phyloP scores from a whole-genome alignment of 768 basidiomycete genomes.

The Amanita rubescens region DNA sequence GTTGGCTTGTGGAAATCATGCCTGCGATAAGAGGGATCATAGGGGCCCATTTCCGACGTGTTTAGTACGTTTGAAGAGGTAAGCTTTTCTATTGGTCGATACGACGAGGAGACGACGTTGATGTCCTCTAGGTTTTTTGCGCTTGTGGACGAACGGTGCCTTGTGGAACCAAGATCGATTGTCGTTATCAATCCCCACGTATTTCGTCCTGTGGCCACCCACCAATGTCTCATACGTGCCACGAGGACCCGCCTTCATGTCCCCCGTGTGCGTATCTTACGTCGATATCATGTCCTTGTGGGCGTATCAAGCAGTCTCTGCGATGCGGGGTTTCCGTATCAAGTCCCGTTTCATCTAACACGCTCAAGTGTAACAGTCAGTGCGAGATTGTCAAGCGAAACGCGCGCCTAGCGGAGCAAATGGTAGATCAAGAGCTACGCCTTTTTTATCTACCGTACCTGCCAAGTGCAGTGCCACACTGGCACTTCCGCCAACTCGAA shows the following conservation, averaged over 20 bases:
- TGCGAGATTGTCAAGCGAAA: slow-evolving; percentile 85
- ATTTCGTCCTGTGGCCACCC: slow-evolving; percentile 81
- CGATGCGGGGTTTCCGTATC: slow-evolving; percentile 56
- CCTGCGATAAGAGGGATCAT: slow-evolving; percentile 78
- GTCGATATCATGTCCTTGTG: slow-evolving; percentile 74
- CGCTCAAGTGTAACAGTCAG: slow-evolving; percentile 67
- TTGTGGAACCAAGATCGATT: slow-evolving; percentile 76
- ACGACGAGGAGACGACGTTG: background rate
- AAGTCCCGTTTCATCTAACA: slow-evolving; percentile 17
- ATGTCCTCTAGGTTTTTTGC: slow-evolving; percentile 54
- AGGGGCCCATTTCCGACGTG: slow-evolving; percentile 77
- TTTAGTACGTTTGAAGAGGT: slow-evolving; percentile 93
- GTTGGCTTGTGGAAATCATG: slow-evolving; percentile 71
- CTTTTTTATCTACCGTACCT: too few species aligned
- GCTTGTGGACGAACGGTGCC: slow-evolving; percentile 80
- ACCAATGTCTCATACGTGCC: slow-evolving; percentile 71
- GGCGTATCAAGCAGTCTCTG: slow-evolving; percentile 66
- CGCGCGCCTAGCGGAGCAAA: slow-evolving; percentile 76
- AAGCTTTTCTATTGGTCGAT: slow-evolving; percentile 13
- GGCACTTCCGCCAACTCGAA: too few species aligned
- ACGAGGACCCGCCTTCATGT: slow-evolving; percentile 61
- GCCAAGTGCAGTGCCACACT: too few species aligned
- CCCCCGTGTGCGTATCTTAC: slow-evolving; percentile 86
- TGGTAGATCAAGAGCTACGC: slow-evolving; percentile 94
- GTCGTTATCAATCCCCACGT: slow-evolving; percentile 70